These are phyloP conservation scores for Ichthyophthirius multifiliis DNA, from an alignment of 169 alveolate genomes.

Conservation along the genomic window DNA sequence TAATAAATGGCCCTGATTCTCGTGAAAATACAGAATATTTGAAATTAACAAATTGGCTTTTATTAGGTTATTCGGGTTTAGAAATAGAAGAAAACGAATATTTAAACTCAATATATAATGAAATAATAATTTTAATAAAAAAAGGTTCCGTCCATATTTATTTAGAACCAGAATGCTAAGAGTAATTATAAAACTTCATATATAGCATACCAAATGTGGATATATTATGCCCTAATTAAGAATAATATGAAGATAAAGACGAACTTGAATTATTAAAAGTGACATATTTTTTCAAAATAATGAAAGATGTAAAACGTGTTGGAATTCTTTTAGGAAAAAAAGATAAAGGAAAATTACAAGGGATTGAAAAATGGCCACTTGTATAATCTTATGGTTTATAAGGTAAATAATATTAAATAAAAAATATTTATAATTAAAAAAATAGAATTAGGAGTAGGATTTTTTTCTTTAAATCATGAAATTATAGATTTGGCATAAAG, in stretches of 20 bases:
- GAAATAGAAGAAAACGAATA: constrained; percentile 16
- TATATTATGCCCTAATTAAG: not conserved
- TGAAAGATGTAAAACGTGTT: not conserved
- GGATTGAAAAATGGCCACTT: constrained; percentile 45
- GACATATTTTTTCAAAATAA: not conserved
- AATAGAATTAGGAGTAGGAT: constrained; percentile 19
- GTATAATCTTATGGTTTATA: constrained; percentile 32
- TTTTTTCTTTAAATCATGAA: constrained; percentile 31
- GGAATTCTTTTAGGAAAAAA: constrained; percentile 6
- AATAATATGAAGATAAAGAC: not conserved
- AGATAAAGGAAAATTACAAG: constrained; percentile 5
- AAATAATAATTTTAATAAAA: not conserved
- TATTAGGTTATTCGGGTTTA: constrained; percentile 13
- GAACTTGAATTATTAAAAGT: not conserved
- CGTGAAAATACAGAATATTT: not conserved
- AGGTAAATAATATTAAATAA: not conserved
- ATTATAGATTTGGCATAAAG: constrained; percentile 11
- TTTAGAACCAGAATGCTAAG: not conserved
- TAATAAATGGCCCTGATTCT: not conserved
- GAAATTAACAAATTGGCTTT: not conserved
- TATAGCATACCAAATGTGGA: constrained; percentile 12
- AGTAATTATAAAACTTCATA: not conserved
- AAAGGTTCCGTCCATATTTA: not conserved
- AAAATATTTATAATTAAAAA: not conserved
- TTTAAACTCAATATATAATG: not conserved